Percentiles rank a stretch among this genome's conserved stretches.
Conservation (phyloP, 2,329 filamentous ascomycete genomes). For the Volutella citrinella region DNA sequence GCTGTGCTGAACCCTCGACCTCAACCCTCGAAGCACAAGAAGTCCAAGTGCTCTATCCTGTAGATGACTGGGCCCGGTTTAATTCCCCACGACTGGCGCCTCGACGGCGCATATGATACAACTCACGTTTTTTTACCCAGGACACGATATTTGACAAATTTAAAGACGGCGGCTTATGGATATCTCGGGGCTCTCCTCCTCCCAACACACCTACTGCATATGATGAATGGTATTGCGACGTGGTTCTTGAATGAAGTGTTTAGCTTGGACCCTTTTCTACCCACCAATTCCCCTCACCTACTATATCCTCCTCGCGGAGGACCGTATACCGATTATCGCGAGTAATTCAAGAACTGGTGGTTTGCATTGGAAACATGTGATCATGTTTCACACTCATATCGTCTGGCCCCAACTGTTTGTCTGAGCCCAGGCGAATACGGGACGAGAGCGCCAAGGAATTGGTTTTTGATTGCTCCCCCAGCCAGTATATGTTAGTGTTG, state of each 20-base stretch:
- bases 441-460: too few species aligned
- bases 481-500: too few species aligned
- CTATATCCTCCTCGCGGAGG: conserved; percentile 24
- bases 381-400: conserved; percentile 4
- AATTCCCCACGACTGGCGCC: conserved; percentile 20
- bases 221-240: conserved; percentile 25
- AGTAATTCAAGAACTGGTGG: conserved; percentile 26
- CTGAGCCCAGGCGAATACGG: too few species aligned
- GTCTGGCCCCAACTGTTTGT: not conserved
- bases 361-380: conserved; percentile 13
- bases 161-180: conserved; percentile 24
- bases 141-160: too few species aligned
- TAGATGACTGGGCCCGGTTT: conserved; percentile 37
- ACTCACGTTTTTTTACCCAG: too few species aligned
- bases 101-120: conserved; percentile 21
- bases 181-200: conserved; percentile 18
- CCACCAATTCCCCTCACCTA: too few species aligned
- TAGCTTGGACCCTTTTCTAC: conserved; percentile 25
- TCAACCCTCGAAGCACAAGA: conserved; percentile 55
- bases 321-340: conserved; percentile 26
- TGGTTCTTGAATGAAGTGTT: conserved; percentile 29
- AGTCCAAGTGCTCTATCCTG: conserved; percentile 67
- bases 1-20: conserved; percentile 70
- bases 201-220: conserved; percentile 22
- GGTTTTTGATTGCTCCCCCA: too few species aligned